phyloP scores from a whole-genome alignment of 2,329 filamentous ascomycete species.

The Fusarium globosum region DNA sequence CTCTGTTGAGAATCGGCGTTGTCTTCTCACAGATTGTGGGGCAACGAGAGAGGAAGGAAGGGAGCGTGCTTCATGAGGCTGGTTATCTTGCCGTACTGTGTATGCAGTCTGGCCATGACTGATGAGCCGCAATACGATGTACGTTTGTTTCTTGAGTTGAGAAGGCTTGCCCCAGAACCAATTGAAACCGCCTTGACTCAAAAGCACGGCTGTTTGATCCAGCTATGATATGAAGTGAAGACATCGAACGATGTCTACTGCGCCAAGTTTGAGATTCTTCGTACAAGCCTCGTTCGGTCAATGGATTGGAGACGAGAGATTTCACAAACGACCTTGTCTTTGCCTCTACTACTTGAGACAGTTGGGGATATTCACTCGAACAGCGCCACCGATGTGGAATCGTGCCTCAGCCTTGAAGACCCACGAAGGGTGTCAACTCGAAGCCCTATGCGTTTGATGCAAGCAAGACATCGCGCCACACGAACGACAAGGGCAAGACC shows the following conservation, averaged over 20 bases:
- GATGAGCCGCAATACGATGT: conserved; percentile 14
- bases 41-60: conserved; percentile 12
- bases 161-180: conserved; percentile 24
- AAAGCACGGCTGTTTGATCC: conserved; percentile 18
- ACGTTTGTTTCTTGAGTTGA: conserved; percentile 18
- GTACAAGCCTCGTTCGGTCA: background rate
- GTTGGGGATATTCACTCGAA: background rate
- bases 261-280: background rate
- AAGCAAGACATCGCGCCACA: conserved; percentile 19
- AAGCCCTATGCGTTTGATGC: conserved; percentile 1
- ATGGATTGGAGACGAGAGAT: background rate
- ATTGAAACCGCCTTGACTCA: conserved; percentile 37
- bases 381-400: background rate
- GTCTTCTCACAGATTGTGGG: conserved; percentile 14
- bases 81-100: conserved; percentile 11
- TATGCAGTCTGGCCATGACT: background rate
- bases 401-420: conserved; percentile 7
- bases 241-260: conserved; percentile 9
- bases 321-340: conserved; percentile 7
- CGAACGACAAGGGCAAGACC: conserved; percentile 17
- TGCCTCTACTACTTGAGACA: conserved; percentile 1
- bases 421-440: background rate
- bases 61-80: conserved; percentile 20
- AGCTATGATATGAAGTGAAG: conserved; percentile 16
- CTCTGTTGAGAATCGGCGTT: conserved; percentile 9